Conservation (phyloP, 306 rosid species). For the Acmispon strigosus region DNA sequence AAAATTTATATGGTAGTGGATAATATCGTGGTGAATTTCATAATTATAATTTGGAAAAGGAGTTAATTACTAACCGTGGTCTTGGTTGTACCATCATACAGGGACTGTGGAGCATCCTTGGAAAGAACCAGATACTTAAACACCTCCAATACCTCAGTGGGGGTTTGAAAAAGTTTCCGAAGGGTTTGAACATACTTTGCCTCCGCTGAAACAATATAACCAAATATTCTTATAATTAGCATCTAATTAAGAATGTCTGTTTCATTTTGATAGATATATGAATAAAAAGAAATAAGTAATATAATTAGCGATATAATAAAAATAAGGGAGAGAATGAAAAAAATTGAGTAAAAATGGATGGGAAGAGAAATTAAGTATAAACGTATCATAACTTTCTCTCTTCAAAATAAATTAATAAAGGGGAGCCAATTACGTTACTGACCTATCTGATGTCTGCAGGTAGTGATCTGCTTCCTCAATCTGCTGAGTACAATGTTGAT, state of each 20-base stretch:
- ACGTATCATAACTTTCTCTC: no score
- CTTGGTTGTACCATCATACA: conserved; percentile 48
- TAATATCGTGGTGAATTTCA: no score
- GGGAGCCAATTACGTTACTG: neutral
- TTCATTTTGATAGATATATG: no score
- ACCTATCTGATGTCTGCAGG: conserved; percentile 45
- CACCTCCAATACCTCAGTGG: conserved; percentile 36
- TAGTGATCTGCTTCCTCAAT: conserved; percentile 34
- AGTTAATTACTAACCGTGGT: conserved; percentile 12
- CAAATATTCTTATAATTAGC: neutral
- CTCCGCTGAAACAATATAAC: conserved; percentile 13
- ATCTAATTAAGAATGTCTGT: no score
- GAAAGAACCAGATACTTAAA: conserved; percentile 27
- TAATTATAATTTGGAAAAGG: no score
- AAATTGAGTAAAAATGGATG: no score
- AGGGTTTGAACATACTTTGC: neutral
- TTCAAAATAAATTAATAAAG: no score
- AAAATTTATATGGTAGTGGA: no score
- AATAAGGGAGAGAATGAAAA: no score
- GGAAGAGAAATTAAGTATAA: no score
- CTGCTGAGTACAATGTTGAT: conserved; percentile 47
- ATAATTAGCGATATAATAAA: no score
- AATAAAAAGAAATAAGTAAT: no score
- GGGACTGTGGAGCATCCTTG: conserved; percentile 26
- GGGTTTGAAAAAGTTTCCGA: conserved; percentile 25